These are phyloP conservation scores for Ilex paraguariensis DNA, from an alignment of 305 asterid genomes.

Conservation along the genomic window DNA sequence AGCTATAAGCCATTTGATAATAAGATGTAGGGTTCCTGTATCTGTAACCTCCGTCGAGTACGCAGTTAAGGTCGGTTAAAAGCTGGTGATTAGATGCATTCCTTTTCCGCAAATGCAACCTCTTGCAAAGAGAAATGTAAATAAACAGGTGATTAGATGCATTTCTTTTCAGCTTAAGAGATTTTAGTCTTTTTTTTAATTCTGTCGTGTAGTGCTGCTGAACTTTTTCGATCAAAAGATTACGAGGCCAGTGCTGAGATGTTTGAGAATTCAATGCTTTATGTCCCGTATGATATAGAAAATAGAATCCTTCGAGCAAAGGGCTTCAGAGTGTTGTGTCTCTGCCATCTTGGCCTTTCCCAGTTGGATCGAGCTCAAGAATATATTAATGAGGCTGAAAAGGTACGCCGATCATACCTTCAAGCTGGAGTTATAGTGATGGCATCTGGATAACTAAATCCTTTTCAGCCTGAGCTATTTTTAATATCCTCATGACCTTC, in stretches of 20 bases:
- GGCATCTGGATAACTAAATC: background rate
- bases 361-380: constrained; percentile 96
- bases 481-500: constrained; percentile 20
- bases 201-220: constrained; percentile 62
- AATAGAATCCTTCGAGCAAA: constrained; percentile 75
- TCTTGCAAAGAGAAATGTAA: no score
- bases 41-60: no score
- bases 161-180: background rate
- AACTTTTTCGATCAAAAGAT: constrained; percentile 77
- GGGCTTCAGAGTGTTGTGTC: constrained; percentile 85
- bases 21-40: no score
- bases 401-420: constrained; percentile 38
- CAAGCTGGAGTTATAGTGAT: no score
- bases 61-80: no score
- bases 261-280: constrained; percentile 85
- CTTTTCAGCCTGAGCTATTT: constrained; percentile 6
- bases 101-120: no score
- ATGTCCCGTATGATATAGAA: constrained; percentile 72
- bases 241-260: constrained; percentile 68
- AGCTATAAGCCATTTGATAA: no score
- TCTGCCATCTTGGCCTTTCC: constrained; percentile 76
- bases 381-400: constrained; percentile 91
- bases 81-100: no score
- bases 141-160: background rate
- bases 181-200: background rate